These are phyloP conservation scores for Penicillium canariense DNA, from an alignment of 495 filamentous ascomycete species.

Conservation along the genomic window DNA sequence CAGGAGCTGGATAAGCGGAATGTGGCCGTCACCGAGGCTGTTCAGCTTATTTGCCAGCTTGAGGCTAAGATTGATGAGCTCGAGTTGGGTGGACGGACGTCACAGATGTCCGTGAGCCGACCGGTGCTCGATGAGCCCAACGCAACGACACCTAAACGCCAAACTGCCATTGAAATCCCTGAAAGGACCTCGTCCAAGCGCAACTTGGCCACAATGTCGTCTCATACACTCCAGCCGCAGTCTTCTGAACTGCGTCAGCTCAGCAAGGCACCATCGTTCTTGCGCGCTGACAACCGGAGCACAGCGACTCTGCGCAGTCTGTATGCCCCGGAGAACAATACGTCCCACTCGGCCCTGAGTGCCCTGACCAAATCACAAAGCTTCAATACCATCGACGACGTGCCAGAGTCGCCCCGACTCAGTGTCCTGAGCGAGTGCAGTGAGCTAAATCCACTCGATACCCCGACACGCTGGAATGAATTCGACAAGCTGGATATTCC, in stretches of 20 bases:
- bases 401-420: constrained; percentile 58
- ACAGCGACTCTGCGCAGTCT: constrained; percentile 65
- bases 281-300: constrained; percentile 58
- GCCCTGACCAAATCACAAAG: constrained; percentile 40
- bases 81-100: constrained; percentile 21
- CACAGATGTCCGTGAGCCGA: constrained; percentile 27
- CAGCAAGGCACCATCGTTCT: constrained; percentile 62
- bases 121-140: constrained; percentile 25
- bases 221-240: constrained; percentile 12
- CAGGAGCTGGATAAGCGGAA: constrained; percentile 72
- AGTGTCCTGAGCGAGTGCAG: constrained; percentile 80
- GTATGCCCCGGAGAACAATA: constrained; percentile 52
- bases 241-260: constrained; percentile 32
- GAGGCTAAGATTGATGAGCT: constrained; percentile 66
- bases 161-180: constrained; percentile 35
- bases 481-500: constrained; percentile 37
- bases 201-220: constrained; percentile 13
- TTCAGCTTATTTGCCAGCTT: constrained; percentile 71
- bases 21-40: constrained; percentile 76
- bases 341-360: constrained; percentile 29
- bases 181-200: constrained; percentile 40
- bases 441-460: constrained; percentile 64
- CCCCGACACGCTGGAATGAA: constrained; percentile 14
- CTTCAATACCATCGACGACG: constrained; percentile 32
- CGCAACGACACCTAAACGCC: constrained; percentile 28